Conservation (phyloP, 1,139 yeast species). For the Debaryomyces nepalensis region DNA sequence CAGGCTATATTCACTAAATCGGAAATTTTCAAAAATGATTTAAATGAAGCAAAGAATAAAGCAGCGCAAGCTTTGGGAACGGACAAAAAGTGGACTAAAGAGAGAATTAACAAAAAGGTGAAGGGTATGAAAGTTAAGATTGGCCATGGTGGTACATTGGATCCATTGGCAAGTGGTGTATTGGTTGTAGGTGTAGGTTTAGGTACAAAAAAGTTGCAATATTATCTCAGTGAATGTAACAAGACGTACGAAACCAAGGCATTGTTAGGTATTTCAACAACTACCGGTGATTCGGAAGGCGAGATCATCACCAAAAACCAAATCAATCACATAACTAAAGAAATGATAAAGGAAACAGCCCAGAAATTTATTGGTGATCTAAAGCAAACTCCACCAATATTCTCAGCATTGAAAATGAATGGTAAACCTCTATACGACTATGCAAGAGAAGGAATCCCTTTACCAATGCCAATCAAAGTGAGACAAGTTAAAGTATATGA, state of each 20-base stretch:
- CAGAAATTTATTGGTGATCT: slow-evolving; percentile 75
- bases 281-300: slow-evolving; percentile 94
- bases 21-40: slow-evolving; percentile 58
- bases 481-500: slow-evolving; percentile 69
- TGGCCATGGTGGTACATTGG: slow-evolving; percentile 98
- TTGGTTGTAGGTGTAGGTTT: slow-evolving; percentile 86
- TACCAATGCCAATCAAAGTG: slow-evolving; percentile 79
- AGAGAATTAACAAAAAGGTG: slow-evolving; percentile 49
- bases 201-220: slow-evolving; percentile 82
- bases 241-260: slow-evolving; percentile 86
- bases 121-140: slow-evolving; percentile 72
- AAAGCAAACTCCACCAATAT: slow-evolving; percentile 92
- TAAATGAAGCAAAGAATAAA: slow-evolving; percentile 44
- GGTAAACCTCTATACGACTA: slow-evolving; percentile 95
- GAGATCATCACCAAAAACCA: slow-evolving; percentile 65
- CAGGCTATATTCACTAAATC: slow-evolving; percentile 68
- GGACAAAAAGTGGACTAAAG: slow-evolving; percentile 52
- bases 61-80: slow-evolving; percentile 41
- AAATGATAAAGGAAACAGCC: slow-evolving; percentile 53
- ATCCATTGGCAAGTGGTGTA: slow-evolving; percentile 93
- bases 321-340: slow-evolving; percentile 61
- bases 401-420: slow-evolving; percentile 90
- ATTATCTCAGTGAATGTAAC: slow-evolving; percentile 70
- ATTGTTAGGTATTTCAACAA: slow-evolving; percentile 85
- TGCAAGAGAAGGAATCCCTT: slow-evolving; percentile 85